A percentile compares a stretch with the other conserved stretches of the same genome.
phyloP scores from a whole-genome alignment of 1,139 yeast genomes.

The Debaryomyces fabryi region DNA sequence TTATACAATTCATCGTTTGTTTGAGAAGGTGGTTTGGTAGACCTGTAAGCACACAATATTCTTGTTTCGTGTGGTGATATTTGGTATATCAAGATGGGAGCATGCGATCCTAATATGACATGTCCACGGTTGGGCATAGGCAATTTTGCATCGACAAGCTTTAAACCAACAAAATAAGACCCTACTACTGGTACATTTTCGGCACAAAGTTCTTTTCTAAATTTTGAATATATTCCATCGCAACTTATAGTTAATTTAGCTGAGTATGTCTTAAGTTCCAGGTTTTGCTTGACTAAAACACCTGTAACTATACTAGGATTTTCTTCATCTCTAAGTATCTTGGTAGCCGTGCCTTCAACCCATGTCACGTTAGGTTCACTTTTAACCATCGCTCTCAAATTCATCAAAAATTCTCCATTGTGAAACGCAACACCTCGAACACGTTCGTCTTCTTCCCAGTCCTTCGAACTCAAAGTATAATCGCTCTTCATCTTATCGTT shows the following conservation, averaged over 20 bases:
- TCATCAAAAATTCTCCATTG: conserved; percentile 84
- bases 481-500: conserved; percentile 59
- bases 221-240: conserved; percentile 94
- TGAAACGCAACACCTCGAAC: conserved; percentile 87
- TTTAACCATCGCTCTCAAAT: conserved; percentile 72
- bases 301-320: conserved; percentile 64
- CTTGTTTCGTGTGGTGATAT: conserved; percentile 83
- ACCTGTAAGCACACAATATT: conserved; percentile 84
- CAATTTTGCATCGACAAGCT: conserved; percentile 67
- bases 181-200: conserved; percentile 66
- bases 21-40: conserved; percentile 71
- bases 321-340: conserved; percentile 53
- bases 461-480: conserved; percentile 46
- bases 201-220: conserved; percentile 70
- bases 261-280: conserved; percentile 34
- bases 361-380: conserved; percentile 72
- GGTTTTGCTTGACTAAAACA: conserved; percentile 48
- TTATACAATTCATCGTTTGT: conserved; percentile 58
- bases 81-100: conserved; percentile 88
- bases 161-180: conserved; percentile 86
- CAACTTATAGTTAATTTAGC: conserved; percentile 76
- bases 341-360: conserved; percentile 79
- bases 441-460: conserved; percentile 62
- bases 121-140: conserved; percentile 85
- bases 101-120: conserved; percentile 82